phyloP scores from a whole-genome alignment of 305 asterid species.

The Ajuga reptans region DNA sequence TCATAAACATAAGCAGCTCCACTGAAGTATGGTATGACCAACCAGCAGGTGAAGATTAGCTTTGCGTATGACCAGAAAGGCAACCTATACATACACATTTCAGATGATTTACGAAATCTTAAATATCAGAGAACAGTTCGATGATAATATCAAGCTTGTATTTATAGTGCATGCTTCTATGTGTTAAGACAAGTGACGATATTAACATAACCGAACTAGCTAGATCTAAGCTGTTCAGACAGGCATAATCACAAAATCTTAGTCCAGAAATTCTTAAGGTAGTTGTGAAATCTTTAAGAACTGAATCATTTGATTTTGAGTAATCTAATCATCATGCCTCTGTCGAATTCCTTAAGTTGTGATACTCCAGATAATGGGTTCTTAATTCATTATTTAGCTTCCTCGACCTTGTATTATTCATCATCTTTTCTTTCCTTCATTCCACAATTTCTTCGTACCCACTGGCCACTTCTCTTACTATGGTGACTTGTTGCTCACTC shows the following conservation, averaged over 20 bases:
- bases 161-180: background rate
- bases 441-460: background rate
- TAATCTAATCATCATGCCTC: background rate
- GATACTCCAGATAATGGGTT: background rate
- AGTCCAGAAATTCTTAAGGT: background rate
- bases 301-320: background rate
- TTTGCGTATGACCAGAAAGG: conserved; percentile 89
- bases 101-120: background rate
- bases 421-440: background rate
- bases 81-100: conserved; percentile 38
- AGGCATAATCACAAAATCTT: background rate
- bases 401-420: background rate
- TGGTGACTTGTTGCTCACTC: too few species aligned
- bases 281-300: background rate
- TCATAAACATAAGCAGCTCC: conserved; percentile 92
- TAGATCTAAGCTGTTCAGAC: background rate
- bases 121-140: background rate
- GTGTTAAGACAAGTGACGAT: background rate
- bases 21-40: conserved; percentile 88
- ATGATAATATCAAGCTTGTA: background rate
- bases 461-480: background rate
- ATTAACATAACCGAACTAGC: background rate
- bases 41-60: conserved; percentile 85
- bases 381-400: background rate
- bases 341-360: background rate